Percentiles rank a stretch among this genome's conserved stretches.
These are phyloP conservation scores for Gossypium ekmanianum DNA, from an alignment of 345 rosid species.

Conservation along the genomic window DNA sequence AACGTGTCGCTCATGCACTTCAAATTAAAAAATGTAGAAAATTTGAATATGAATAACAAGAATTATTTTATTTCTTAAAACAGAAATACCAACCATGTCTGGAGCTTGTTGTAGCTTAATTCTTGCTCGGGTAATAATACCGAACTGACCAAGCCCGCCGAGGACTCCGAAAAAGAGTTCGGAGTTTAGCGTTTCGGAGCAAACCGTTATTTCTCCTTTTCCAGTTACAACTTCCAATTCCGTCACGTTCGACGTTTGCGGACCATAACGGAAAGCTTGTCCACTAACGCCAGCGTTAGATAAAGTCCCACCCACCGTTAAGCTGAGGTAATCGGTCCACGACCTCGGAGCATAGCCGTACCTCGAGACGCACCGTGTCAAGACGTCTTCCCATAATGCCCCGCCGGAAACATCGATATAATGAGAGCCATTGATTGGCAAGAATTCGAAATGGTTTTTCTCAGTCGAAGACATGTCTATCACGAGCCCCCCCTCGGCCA, in stretches of 20 bases:
- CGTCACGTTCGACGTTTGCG: conserved; percentile 77
- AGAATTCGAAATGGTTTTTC: conserved; percentile 37
- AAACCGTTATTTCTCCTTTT: conserved; percentile 53
- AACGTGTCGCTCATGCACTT: conserved; percentile 29
- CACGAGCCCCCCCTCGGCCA: conserved; percentile 77
- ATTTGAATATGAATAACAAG: not conserved
- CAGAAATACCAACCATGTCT: conserved; percentile 49
- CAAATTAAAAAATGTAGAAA: not conserved
- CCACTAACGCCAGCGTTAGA: conserved; percentile 98
- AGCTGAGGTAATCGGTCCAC: conserved; percentile 82
- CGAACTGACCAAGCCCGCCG: conserved; percentile 94
- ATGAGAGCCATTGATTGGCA: conserved; percentile 20
- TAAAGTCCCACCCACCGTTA: conserved; percentile 91
- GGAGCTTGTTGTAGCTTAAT: conserved; percentile 71
- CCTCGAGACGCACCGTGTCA: conserved; percentile 54
- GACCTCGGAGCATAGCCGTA: conserved; percentile 74
- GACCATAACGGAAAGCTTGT: conserved; percentile 89
- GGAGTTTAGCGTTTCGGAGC: conserved; percentile 50
- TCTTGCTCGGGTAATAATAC: conserved; percentile 81
- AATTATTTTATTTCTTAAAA: not conserved
- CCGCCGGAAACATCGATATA: conserved; percentile 78
- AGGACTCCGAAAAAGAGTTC: conserved; percentile 71
- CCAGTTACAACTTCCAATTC: conserved; percentile 92
- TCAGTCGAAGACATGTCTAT: conserved; percentile 71
- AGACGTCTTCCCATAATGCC: conserved; percentile 87